phyloP scores from a whole-genome alignment of 169 alveolate species.

The Plasmodium knowlesi region DNA sequence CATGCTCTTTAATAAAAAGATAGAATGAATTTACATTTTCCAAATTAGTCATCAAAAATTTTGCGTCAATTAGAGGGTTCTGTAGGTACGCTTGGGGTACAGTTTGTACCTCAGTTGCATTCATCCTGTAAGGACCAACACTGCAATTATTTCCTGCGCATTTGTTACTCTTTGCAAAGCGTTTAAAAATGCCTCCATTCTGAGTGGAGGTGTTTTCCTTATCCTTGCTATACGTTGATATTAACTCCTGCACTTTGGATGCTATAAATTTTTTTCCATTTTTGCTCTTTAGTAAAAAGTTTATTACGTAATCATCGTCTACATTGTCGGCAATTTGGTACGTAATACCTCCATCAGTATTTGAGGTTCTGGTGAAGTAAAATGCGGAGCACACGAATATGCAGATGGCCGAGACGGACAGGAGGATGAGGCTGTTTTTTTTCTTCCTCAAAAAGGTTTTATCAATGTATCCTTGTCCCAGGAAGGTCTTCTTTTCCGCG shows the following conservation, averaged over 20 bases:
- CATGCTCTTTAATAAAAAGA: slow-evolving; percentile 22
- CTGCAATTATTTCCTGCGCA: background rate
- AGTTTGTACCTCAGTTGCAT: background rate
- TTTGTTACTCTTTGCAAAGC: background rate
- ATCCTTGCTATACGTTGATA: background rate
- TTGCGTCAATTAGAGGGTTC: background rate
- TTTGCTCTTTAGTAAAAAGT: background rate
- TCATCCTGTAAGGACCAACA: background rate
- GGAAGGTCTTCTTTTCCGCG: background rate
- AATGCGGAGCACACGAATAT: background rate
- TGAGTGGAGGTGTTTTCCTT: background rate
- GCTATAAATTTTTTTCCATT: background rate
- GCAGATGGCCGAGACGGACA: background rate
- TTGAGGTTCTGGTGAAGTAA: background rate
- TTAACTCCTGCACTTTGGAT: background rate
- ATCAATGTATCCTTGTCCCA: background rate
- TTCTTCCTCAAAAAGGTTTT: background rate
- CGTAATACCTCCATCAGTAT: background rate
- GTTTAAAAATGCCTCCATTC: background rate
- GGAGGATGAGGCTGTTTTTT: background rate
- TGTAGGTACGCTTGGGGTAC: background rate
- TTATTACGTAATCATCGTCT: background rate
- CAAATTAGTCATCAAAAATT: slow-evolving; percentile 26
- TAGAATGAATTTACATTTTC: slow-evolving; percentile 53
- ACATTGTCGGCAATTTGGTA: background rate